A percentile compares a stretch with the other conserved stretches of the same genome.
phyloP scores from a whole-genome alignment of 2,329 filamentous ascomycete genomes.

The Penicillium sp. region DNA sequence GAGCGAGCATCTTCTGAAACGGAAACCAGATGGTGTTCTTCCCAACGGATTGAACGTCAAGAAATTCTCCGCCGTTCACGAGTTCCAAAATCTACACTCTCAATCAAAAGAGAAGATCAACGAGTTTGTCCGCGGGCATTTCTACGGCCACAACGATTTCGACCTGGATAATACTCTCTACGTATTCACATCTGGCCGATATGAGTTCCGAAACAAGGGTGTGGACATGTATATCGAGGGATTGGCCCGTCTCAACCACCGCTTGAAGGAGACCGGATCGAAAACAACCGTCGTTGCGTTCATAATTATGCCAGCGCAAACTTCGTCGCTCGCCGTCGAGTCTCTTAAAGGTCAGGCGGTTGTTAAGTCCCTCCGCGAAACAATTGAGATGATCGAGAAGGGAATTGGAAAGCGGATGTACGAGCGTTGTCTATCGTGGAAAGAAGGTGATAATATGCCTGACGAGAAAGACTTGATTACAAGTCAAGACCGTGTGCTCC shows the following conservation, averaged over 20 bases:
- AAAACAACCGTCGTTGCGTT: constrained; percentile 96
- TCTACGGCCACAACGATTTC: constrained; percentile 98
- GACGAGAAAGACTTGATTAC: constrained; percentile 97
- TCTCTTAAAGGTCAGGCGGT: constrained; percentile 96
- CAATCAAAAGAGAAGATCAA: constrained; percentile 97
- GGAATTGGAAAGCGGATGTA: constrained; percentile 94
- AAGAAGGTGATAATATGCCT: constrained; percentile 88
- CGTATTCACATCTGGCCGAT: constrained; percentile 95
- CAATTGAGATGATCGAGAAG: constrained; percentile 87
- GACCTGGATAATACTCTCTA: constrained; percentile 96
- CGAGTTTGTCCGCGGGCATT: constrained; percentile 96
- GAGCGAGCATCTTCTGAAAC: constrained; percentile 94
- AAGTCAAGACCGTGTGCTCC: constrained; percentile 86
- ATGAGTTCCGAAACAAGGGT: constrained; percentile 98
- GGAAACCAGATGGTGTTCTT: constrained; percentile 94
- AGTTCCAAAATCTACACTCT: constrained; percentile 98
- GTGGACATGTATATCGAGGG: constrained; percentile 99
- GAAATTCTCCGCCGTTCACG: constrained; percentile 97
- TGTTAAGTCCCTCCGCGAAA: constrained; percentile 93
- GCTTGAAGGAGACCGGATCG: constrained; percentile 80
- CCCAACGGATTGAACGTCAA: constrained; percentile 98
- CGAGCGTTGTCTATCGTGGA: constrained; percentile 92
- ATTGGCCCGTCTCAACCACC: constrained; percentile 89
- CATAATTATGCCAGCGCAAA: constrained; percentile 98
- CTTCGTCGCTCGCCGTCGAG: constrained; percentile 91